Evolutionary conservation across 2,329 filamentous ascomycete species (phyloP), one percentile per base, ranked within the genome.

Genomic region (Colletotrichum neosansevieriae): DNA sequence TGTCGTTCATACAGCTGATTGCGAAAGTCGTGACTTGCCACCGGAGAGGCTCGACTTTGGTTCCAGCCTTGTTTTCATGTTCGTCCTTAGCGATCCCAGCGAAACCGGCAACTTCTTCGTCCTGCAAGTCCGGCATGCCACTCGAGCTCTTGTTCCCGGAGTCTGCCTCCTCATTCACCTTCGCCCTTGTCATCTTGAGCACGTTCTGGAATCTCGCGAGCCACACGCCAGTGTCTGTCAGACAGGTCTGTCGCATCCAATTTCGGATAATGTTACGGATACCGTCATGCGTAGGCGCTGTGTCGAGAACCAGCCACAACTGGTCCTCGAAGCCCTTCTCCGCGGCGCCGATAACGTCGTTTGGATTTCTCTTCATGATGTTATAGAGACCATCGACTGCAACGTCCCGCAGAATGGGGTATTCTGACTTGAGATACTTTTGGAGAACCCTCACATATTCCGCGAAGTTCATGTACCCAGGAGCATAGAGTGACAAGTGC

Each of bases 21-120:
- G 94, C 94, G 79, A 98, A 98, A 1, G 94, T 94, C 38, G 93
- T 90, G 6, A 97, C 95, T 78, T 99, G 96, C 96, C 96, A 99
- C 72, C 94, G 90, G 69, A 99, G 84, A 13, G 96, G 88, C 77
- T 99, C 96, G 74, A 97, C 94, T 19, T 94, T 91, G 9, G 90
- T 81, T 72, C 81, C 74, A 38, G 82, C 83, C 54, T 81, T 81
- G 0, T 79, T 75, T 12, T 81, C 75, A n/a, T 85, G 85, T 42
- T 84, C 83, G 57, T 89, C 86, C 50, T 86, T 86, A 19, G 80
- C 82, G 3, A 83, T 84, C 21, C 88, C 88, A 54, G 21, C 94
- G 75, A 99, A 98, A 0, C 96, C 96, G 59, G 96, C 96, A 40
- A 97, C 95, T 78, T 99, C 97, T 77, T 99, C 96, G 76, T 99